Evolutionary conservation across 352 stramenopile species (phyloP).

Genomic region (Thalassiosira hispida): DNA sequence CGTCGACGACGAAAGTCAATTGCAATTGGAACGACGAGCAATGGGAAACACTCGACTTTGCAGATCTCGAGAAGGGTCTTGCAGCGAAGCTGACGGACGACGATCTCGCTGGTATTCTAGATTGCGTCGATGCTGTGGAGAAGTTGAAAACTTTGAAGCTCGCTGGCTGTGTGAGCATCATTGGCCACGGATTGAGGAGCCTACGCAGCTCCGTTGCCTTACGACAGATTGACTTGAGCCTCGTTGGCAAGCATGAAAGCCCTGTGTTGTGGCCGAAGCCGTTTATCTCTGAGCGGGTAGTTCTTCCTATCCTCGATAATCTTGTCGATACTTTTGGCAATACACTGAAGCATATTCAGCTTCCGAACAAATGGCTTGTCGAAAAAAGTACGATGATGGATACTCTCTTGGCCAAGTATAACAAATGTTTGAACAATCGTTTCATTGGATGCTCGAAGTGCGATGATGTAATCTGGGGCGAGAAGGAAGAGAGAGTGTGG

Average conservation of each 20-base stretch:
- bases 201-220: constrained; percentile 1
- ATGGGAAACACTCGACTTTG: constrained; percentile 15
- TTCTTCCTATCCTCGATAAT: constrained; percentile 15
- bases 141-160: constrained; percentile 3
- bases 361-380: constrained; percentile 12
- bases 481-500: neutral
- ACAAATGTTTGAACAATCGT: constrained; percentile 2
- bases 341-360: constrained; percentile 12
- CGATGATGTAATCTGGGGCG: neutral
- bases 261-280: neutral
- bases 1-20: neutral
- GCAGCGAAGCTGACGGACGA: constrained; percentile 12
- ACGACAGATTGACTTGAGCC: constrained; percentile 9
- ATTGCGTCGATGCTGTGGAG: constrained; percentile 3
- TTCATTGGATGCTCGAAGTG: neutral
- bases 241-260: constrained; percentile 4
- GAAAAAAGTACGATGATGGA: neutral
- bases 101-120: constrained; percentile 11
- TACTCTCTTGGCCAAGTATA: neutral
- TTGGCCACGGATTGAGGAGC: neutral
- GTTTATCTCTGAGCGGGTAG: neutral
- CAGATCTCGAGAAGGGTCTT: neutral
- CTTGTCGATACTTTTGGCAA: constrained; percentile 3
- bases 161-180: constrained; percentile 6
- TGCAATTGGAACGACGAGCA: neutral